phyloP scores from a whole-genome alignment of 108 stramenopile genomes.

The Parmales sp. region DNA sequence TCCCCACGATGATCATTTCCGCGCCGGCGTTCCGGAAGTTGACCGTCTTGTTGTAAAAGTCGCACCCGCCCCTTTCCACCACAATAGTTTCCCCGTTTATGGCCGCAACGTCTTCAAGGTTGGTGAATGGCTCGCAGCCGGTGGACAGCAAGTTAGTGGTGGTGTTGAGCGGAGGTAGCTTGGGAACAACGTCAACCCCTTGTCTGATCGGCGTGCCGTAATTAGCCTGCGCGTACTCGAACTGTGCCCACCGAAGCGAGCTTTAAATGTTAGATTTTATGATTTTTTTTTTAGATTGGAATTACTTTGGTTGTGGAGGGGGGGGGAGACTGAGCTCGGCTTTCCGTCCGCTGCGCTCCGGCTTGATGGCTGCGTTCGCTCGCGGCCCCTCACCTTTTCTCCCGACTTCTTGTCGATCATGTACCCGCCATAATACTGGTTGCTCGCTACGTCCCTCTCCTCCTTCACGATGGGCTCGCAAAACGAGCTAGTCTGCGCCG shows the following conservation, averaged over 20 bases:
- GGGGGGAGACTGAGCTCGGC: not conserved
- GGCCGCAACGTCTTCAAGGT: not conserved
- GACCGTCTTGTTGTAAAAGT: conserved; percentile 25
- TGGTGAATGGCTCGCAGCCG: conserved; percentile 13
- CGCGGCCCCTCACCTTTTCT: not conserved
- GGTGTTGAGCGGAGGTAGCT: conserved; percentile 17
- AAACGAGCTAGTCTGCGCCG: conserved; percentile 1
- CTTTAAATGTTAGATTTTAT: too few relatives aligned
- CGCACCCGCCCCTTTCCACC: conserved; percentile 22
- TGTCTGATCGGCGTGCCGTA: conserved; percentile 22
- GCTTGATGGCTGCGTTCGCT: too few relatives aligned
- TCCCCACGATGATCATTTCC: conserved; percentile 20
- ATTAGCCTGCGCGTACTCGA: conserved; percentile 24
- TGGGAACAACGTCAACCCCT: not conserved
- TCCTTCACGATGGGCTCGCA: not conserved
- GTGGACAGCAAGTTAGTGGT: not conserved
- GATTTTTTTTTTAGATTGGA: too few relatives aligned
- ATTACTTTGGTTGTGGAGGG: not conserved
- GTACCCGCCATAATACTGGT: not conserved
- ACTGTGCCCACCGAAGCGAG: too few relatives aligned
- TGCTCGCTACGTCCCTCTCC: not conserved
- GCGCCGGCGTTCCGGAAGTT: conserved; percentile 20
- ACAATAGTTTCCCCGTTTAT: conserved; percentile 13
- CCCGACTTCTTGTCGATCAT: not conserved
- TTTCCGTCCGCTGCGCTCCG: too few relatives aligned